Evolutionary conservation across 148 eudicot species (phyloP).

Genomic region (Suaeda aralocaspica): DNA sequence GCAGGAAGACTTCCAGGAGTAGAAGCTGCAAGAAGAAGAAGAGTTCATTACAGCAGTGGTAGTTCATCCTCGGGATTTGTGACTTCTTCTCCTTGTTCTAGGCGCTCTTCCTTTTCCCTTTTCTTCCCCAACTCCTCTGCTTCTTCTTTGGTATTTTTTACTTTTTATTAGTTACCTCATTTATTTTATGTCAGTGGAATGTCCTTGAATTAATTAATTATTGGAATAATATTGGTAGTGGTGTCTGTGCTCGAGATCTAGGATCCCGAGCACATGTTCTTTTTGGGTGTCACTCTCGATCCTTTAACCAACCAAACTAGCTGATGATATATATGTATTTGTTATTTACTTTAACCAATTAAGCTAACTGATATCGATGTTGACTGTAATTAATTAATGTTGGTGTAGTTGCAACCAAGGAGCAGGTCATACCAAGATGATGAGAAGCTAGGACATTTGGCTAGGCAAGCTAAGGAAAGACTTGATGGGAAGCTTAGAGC

Average conservation of each 20-base stretch:
- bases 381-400: too few relatives aligned
- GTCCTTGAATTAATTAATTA: too few relatives aligned
- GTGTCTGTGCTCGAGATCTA: too few relatives aligned
- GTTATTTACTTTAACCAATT: too few relatives aligned
- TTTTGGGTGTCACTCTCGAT: too few relatives aligned
- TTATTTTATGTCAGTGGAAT: too few relatives aligned
- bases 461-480: conserved; percentile 73
- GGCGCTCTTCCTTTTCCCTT: conserved; percentile 37
- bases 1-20: conserved; percentile 80
- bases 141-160: conserved; percentile 14
- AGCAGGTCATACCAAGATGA: conserved; percentile 32
- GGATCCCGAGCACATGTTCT: too few relatives aligned
- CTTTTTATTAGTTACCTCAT: too few relatives aligned
- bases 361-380: too few relatives aligned
- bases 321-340: too few relatives aligned
- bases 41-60: conserved; percentile 34
- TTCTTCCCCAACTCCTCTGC: conserved; percentile 27
- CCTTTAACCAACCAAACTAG: too few relatives aligned
- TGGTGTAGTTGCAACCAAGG: conserved; percentile 18
- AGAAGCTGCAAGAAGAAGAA: conserved; percentile 66
- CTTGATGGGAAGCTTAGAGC: conserved; percentile 58
- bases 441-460: conserved; percentile 54
- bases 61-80: conserved; percentile 14
- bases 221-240: too few relatives aligned
- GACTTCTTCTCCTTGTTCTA: conserved; percentile 16